These are phyloP conservation scores for Lathyrus oleraceus DNA, from an alignment of 306 rosid species.

Conservation along the genomic window DNA sequence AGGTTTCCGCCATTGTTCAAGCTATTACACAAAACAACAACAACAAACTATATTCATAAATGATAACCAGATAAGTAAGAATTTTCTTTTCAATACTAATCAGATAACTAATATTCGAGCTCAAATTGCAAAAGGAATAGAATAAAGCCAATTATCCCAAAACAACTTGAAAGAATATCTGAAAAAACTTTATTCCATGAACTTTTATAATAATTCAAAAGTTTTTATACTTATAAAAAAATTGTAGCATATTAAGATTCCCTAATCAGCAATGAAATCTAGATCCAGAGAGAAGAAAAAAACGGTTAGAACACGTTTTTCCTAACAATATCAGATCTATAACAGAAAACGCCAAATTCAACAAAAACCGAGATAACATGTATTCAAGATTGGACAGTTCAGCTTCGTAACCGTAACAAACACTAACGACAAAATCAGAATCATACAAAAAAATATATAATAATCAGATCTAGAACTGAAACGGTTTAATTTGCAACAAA, in stretches of 20 bases:
- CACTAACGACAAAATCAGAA: not conserved
- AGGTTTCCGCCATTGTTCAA: constrained; percentile 86
- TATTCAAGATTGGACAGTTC: not conserved
- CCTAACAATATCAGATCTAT: constrained; percentile 26
- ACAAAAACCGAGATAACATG: not conserved
- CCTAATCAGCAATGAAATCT: constrained; percentile 21
- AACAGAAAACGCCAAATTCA: constrained; percentile 7
- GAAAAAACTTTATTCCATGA: constrained; percentile 15
- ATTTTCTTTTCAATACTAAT: not conserved
- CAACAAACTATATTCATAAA: constrained; percentile 5
- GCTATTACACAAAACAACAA: constrained; percentile 41
- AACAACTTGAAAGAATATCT: not conserved
- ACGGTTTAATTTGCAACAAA: not conserved
- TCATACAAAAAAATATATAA: not conserved
- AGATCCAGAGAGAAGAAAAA: not conserved
- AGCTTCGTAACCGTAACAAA: constrained; percentile 16
- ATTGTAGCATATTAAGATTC: constrained; percentile 31
- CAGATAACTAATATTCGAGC: not conserved
- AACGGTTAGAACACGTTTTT: not conserved
- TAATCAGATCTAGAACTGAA: constrained; percentile 33
- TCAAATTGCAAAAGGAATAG: constrained; percentile 18
- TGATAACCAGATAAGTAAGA: not conserved
- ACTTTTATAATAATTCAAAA: constrained; percentile 14
- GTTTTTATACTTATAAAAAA: constrained; percentile 3
- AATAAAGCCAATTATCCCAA: not conserved